These are phyloP conservation scores for Yamadazyma conglobata DNA, from an alignment of 1,139 yeast genomes.

Conservation along the genomic window DNA sequence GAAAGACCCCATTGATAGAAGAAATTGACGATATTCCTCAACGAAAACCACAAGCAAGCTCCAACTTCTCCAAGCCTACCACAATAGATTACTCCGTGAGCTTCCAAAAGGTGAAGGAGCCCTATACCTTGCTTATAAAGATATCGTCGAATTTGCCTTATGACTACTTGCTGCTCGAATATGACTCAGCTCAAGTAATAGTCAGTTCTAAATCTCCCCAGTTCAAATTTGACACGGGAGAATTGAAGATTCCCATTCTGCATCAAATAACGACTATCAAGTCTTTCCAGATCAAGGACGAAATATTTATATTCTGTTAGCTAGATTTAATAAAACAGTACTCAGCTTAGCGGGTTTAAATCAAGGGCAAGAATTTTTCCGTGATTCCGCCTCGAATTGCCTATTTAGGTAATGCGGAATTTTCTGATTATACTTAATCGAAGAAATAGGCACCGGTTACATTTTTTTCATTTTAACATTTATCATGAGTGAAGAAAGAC, in stretches of 20 bases:
- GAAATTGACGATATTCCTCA: conserved; percentile 24
- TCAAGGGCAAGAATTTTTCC: too few species aligned
- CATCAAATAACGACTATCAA: conserved; percentile 4
- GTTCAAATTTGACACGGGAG: conserved; percentile 5
- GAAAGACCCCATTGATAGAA: conserved; percentile 34
- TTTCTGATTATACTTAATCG: too few species aligned
- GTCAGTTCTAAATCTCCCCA: conserved; percentile 5
- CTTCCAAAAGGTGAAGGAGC: conserved; percentile 9
- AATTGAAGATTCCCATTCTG: conserved; percentile 9
- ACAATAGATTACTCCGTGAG: conserved; percentile 9
- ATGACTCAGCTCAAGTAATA: conserved; percentile 6
- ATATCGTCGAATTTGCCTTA: conserved; percentile 12
- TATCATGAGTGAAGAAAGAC: conserved; percentile 30
- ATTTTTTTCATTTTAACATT: too few species aligned
- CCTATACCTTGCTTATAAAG: conserved; percentile 6
- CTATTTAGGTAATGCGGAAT: too few species aligned
- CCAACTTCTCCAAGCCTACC: background rate
- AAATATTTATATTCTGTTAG: conserved; percentile 9
- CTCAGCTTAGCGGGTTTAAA: too few species aligned
- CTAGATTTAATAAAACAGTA: too few species aligned
- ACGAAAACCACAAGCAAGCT: background rate
- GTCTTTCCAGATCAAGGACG: conserved; percentile 6
- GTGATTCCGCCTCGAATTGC: too few species aligned
- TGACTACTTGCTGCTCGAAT: conserved; percentile 5
- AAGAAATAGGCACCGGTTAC: too few species aligned